Base-by-base conservation (phyloP, 768 basidiomycete genomes). In the Inosperma sp. region DNA sequence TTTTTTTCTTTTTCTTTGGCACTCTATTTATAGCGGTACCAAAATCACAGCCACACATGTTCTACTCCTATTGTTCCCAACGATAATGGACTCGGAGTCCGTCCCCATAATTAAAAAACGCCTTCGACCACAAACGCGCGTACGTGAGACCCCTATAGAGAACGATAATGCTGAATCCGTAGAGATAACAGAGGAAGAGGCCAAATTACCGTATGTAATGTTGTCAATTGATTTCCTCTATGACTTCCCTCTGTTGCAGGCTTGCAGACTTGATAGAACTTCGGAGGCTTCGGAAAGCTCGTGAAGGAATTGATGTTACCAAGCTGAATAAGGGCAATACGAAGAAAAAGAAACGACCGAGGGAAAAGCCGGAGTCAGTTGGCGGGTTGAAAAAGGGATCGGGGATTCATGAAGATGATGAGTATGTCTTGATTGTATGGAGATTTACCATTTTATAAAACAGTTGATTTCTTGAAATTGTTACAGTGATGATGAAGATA, bases 251-350 rank as follows among this genome's bases (percentile, higher is more conserved):
- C n/a, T n/a, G n/a, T 31, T 16, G 16, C 51, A 90, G 89, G 48
- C 68, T 95, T 22, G 80, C 87, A 56, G 92, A 95, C 47, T 77
- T 98, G 14, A 79, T 95, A 34, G 87, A 93, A 56, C 69, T 96
- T 22, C 78, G 92, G 37, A 92, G 84, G 62, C 70, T 94, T 22
- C 78, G 83, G 45, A 83, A 79, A 61, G 63, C 79, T 25, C 73
- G 88, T 49, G 80, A 84, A 61, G 95, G 94, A 2, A 96, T 98
- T 44, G 93, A 96, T 58, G 78, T 82, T 1, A 74, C 82, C 41
- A 93, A 86, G 62, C 72, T 99, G 12, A 90, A 84, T 64, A 83
- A 86, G 55, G 95, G 94, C 0, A 93, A 92, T 60, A 75, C 65
- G 7, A 85, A 80, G 71, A 86, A 81, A 74, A 86, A 79, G 71